Conservation (phyloP, 2,329 filamentous ascomycete genomes). For the Calonectria naviculata region DNA sequence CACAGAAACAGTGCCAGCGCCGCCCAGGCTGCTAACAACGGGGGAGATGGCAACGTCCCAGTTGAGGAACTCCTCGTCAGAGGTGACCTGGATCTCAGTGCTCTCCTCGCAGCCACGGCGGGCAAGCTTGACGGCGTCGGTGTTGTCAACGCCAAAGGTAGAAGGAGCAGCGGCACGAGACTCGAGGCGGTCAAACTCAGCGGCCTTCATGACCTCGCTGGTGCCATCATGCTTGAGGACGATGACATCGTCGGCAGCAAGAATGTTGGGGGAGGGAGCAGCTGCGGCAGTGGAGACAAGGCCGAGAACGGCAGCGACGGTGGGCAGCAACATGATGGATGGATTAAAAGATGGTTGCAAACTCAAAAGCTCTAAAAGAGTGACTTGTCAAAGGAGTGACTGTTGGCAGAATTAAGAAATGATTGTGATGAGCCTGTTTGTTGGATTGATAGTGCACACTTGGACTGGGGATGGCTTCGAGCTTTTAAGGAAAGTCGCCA, state of each 20-base stretch:
- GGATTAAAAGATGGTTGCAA: not conserved
- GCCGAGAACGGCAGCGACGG: conserved; percentile 26
- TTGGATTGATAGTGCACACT: not conserved
- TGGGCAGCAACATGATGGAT: conserved; percentile 28
- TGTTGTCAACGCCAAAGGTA: not conserved
- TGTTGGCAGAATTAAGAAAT: not conserved
- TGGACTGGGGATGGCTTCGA: not conserved
- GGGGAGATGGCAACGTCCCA: conserved; percentile 38
- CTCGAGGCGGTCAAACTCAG: conserved; percentile 31
- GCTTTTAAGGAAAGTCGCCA: conserved; percentile 1
- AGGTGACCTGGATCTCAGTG: conserved; percentile 31
- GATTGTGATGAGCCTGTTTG: not conserved
- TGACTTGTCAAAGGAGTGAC: conserved; percentile 1
- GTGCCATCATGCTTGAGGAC: conserved; percentile 31
- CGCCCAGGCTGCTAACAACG: conserved; percentile 31
- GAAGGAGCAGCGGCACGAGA: conserved; percentile 12
- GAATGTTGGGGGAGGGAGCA: conserved; percentile 14
- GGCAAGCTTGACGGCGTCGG: not conserved
- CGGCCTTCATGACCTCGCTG: conserved; percentile 31
- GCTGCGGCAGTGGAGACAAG: conserved; percentile 29
- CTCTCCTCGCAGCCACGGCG: conserved; percentile 30
- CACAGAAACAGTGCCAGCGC: conserved; percentile 26
- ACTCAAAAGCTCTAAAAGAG: not conserved
- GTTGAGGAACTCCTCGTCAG: conserved; percentile 35
- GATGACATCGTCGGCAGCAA: conserved; percentile 31